Evolutionary conservation across 2,329 filamentous ascomycete genomes (phyloP), one percentile per base, ranked within the genome.

Genomic region (Paracamarosporium sp.): DNA sequence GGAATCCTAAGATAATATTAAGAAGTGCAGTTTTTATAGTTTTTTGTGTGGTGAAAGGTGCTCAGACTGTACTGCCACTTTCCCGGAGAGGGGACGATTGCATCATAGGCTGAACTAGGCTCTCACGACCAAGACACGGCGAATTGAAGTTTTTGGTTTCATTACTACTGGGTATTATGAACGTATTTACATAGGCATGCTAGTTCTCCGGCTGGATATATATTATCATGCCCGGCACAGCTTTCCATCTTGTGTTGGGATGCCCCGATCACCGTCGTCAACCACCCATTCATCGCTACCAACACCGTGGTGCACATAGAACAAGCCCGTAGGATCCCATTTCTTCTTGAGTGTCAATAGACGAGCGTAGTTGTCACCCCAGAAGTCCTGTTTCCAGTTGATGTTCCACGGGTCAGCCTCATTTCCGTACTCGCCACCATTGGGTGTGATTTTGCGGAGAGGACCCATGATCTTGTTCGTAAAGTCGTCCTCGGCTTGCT

Each of bases 361-460:
- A 28, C 62, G 54, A 1, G 63, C 58, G 50, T 75, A 75, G 47
- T 73, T 70, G 13, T 55, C 54, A 5, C 78, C 79, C 73, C 74
- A 81, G 61, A 80, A 81, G 6, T 73, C 65, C 20, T 70, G 25
- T 55, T 79, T 74, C 64, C 76, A 80, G 25, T 73, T 60, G 5
- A 76, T 72, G 61, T 80, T 77, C n/a, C 70, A 71, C 8, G 73
- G 68, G 58, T 79, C 72, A 5, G 77, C 77, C 59, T 78, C 75
- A 46, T 79, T 79, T 17, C 72, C 51, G 50, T 79, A 79, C 1
- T 71, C 66, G 12, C 76, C 77, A 24, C 70, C 66, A 27, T 52
- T 53, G 0, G 67, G 69, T 3, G 67, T 63, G 5, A 68, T 41
- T 27, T 66, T 44, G 20, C 69, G 66, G 3, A 73, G 59, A 27